Conservation (phyloP, 257 asterid species). For the Misopates orontium region DNA sequence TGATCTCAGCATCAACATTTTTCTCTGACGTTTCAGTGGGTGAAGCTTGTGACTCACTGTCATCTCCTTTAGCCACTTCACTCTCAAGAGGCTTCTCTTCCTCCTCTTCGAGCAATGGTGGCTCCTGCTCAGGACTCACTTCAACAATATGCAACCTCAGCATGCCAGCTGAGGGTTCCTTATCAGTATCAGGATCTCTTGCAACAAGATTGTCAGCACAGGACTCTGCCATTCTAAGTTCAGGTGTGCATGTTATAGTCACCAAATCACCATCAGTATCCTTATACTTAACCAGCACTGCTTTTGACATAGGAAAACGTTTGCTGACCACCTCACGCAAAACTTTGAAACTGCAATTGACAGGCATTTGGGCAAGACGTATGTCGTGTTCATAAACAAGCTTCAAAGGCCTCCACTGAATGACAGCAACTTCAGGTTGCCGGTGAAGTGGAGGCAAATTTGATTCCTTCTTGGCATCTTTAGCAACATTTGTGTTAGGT, state of each 20-base stretch:
- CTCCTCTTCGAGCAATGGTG: conserved; percentile 74
- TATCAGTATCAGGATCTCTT: conserved; percentile 51
- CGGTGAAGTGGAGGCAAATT: conserved; percentile 21
- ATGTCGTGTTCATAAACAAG: conserved; percentile 95
- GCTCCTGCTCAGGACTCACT: conserved; percentile 96
- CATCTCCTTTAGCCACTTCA: conserved; percentile 50
- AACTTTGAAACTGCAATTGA: conserved; percentile 59
- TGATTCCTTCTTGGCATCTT: conserved; percentile 44
- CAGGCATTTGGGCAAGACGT: conserved; percentile 89
- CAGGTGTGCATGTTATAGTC: conserved; percentile 73
- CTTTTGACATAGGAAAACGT: conserved; percentile 83
- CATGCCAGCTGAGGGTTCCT: conserved; percentile 49
- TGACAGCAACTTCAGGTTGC: conserved; percentile 33
- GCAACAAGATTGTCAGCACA: conserved; percentile 48
- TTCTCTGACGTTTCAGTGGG: conserved; percentile 47
- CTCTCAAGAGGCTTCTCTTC: conserved; percentile 62
- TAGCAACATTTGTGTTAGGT: conserved; percentile 35
- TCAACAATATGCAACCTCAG: conserved; percentile 88
- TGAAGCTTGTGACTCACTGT: conserved; percentile 50
- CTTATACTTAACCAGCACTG: conserved; percentile 75
- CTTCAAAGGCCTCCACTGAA: conserved; percentile 68
- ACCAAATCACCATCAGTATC: conserved; percentile 86
- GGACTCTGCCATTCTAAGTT: conserved; percentile 79
- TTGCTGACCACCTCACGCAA: conserved; percentile 72
- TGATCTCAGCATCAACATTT: conserved; percentile 52